phyloP scores from a whole-genome alignment of 176 grass and related monocot genomes.

The Thinopyrum elongatum region DNA sequence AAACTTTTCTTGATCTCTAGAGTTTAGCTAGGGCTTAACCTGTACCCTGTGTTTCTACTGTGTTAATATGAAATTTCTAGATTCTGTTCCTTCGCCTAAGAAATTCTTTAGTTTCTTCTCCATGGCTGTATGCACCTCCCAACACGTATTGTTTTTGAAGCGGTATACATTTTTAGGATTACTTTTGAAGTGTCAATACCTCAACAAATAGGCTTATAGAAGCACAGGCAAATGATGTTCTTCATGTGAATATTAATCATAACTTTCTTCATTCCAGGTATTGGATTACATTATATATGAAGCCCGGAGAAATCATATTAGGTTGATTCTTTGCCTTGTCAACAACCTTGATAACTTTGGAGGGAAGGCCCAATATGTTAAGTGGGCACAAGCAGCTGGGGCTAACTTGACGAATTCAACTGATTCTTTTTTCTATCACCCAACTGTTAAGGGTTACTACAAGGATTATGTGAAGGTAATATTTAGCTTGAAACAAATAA shows the following conservation, averaged over 20 bases:
- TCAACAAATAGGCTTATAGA: not conserved
- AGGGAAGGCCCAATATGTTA: slow-evolving; percentile 90
- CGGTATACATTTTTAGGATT: not conserved
- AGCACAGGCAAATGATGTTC: not conserved
- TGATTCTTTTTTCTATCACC: slow-evolving; percentile 81
- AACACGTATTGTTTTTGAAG: not conserved
- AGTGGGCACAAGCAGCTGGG: slow-evolving; percentile 78
- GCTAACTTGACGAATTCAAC: slow-evolving; percentile 51
- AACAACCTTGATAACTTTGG: slow-evolving; percentile 93
- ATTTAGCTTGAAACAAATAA: not conserved
- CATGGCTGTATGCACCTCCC: not conserved
- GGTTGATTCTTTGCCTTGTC: slow-evolving; percentile 87
- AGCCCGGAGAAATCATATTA: slow-evolving; percentile 62
- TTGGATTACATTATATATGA: slow-evolving; percentile 94
- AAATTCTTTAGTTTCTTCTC: not conserved
- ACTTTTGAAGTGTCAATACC: not conserved
- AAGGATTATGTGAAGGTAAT: slow-evolving; percentile 84
- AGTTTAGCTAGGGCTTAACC: not conserved
- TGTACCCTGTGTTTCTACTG: not conserved
- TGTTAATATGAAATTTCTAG: not conserved
- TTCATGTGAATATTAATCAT: not conserved
- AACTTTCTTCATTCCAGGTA: slow-evolving; percentile 43
- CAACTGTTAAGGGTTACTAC: slow-evolving; percentile 71
- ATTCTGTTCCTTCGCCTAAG: not conserved
- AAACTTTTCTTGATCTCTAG: not conserved